A percentile compares a stretch with the other conserved stretches of the same genome.
phyloP scores from a whole-genome alignment of 768 basidiomycete species.

The Hemileccinum rubropunctum region DNA sequence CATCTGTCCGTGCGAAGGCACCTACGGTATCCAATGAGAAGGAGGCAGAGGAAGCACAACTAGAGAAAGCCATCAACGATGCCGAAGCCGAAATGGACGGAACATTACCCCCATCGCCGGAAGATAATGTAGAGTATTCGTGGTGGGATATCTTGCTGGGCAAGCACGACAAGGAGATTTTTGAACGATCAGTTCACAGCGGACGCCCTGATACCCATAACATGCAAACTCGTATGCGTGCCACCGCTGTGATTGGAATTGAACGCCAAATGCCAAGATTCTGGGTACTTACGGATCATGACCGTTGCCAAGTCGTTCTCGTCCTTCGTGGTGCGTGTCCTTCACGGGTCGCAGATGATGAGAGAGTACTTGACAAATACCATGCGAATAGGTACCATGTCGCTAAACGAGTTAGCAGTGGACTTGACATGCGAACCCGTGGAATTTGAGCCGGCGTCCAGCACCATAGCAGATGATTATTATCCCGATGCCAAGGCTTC shows the following conservation, averaged over 20 bases:
- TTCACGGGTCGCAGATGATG: not conserved
- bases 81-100: conserved; percentile 62
- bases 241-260: conserved; percentile 61
- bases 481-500: conserved; percentile 33
- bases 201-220: conserved; percentile 17
- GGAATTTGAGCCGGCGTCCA: conserved; percentile 55
- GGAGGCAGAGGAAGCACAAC: conserved; percentile 55
- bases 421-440: conserved; percentile 81
- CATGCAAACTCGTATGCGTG: conserved; percentile 41
- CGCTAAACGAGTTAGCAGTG: conserved; percentile 81
- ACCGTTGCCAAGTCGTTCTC: conserved; percentile 68
- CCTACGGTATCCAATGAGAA: conserved; percentile 39
- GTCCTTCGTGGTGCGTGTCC: conserved; percentile 57
- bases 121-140: conserved; percentile 46
- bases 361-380: conserved; percentile 1
- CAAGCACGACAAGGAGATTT: conserved; percentile 80
- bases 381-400: conserved; percentile 64
- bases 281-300: conserved; percentile 84
- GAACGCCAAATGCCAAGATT: conserved; percentile 77
- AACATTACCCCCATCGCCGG: conserved; percentile 20
- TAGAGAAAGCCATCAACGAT: conserved; percentile 65
- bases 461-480: conserved; percentile 25
- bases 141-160: conserved; percentile 86
- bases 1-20: conserved; percentile 22
- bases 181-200: conserved; percentile 54